A percentile compares a stretch with the other conserved stretches of the same genome.
Evolutionary conservation across 352 stramenopile genomes (phyloP).

Genomic region (Phytophthora rubi): DNA sequence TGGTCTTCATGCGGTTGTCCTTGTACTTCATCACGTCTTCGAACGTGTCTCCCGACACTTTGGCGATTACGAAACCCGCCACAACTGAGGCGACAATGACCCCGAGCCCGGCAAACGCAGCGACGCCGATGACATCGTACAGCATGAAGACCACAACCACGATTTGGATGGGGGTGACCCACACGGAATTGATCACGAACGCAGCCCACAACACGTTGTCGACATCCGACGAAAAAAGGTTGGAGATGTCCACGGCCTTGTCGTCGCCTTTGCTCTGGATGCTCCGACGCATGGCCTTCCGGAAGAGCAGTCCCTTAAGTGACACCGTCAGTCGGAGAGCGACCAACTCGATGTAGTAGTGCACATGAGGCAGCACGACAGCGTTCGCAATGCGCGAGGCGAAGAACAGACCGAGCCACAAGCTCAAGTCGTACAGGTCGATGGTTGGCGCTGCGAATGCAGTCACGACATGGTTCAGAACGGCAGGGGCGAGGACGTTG

Average conservation of each 20-base stretch:
- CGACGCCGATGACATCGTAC: conserved; percentile 45
- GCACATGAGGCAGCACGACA: conserved; percentile 32
- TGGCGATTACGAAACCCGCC: conserved; percentile 63
- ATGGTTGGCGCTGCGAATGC: conserved; percentile 33
- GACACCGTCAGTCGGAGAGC: conserved; percentile 43
- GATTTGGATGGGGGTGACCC: conserved; percentile 57
- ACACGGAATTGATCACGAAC: conserved; percentile 53
- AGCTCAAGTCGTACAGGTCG: conserved; percentile 30
- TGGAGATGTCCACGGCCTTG: conserved; percentile 82
- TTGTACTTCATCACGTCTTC: conserved; percentile 83
- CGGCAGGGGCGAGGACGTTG: conserved; percentile 46
- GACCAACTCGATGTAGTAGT: conserved; percentile 40
- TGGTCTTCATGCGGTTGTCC: conserved; percentile 91
- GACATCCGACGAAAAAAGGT: conserved; percentile 93
- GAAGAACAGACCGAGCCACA: conserved; percentile 61
- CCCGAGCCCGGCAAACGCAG: conserved; percentile 50
- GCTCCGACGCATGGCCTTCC: conserved; percentile 46
- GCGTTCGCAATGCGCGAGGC: conserved; percentile 40
- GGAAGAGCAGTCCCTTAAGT: conserved; percentile 51
- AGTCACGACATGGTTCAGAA: conserved; percentile 57
- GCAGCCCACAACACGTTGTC: conserved; percentile 52
- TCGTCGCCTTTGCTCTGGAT: conserved; percentile 29
- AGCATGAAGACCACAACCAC: conserved; percentile 45
- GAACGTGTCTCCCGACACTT: conserved; percentile 60
- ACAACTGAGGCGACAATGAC: conserved; percentile 43